A percentile compares a stretch with the other conserved stretches of the same genome.
phyloP scores from a whole-genome alignment of 345 rosid genomes.

The Arabis alpina region DNA sequence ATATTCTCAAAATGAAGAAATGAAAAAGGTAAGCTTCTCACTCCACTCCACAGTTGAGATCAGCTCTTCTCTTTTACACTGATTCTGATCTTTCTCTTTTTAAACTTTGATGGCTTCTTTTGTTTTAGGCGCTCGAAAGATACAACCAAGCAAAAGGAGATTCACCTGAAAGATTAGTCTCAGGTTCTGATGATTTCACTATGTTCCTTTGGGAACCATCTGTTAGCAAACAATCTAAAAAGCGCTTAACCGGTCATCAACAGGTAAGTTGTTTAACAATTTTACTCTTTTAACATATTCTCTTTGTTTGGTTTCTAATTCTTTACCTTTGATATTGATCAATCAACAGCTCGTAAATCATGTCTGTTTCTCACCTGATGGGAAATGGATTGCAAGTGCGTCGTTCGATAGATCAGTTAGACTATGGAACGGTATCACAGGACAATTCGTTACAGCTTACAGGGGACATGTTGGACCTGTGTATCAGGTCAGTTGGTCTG shows the following conservation, averaged over 20 bases:
- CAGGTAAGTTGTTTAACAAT: conserved; percentile 52
- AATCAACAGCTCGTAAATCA: conserved; percentile 85
- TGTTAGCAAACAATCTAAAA: conserved; percentile 73
- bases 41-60: not conserved
- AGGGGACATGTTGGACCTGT: conserved; percentile 96
- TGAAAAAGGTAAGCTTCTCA: conserved; percentile 62
- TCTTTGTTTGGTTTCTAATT: not conserved
- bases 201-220: conserved; percentile 98
- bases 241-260: conserved; percentile 90
- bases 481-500: conserved; percentile 97
- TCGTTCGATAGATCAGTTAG: conserved; percentile 94
- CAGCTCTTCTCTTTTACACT: conserved; percentile 9
- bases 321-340: not conserved
- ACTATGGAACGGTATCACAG: conserved; percentile 90
- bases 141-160: conserved; percentile 80
- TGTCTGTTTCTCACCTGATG: conserved; percentile 94
- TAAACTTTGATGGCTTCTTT: conserved; percentile 14
- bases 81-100: conserved; percentile 21
- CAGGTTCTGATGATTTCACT: conserved; percentile 95
- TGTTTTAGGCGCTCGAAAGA: conserved; percentile 71
- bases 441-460: conserved; percentile 82
- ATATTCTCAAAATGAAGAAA: conserved; percentile 75
- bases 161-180: conserved; percentile 88
- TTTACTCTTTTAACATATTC: not conserved
- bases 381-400: conserved; percentile 97